Percentiles rank a stretch among this genome's conserved stretches.
Conservation (phyloP, 73 alveolate species). For the Paramecium caudatum region DNA sequence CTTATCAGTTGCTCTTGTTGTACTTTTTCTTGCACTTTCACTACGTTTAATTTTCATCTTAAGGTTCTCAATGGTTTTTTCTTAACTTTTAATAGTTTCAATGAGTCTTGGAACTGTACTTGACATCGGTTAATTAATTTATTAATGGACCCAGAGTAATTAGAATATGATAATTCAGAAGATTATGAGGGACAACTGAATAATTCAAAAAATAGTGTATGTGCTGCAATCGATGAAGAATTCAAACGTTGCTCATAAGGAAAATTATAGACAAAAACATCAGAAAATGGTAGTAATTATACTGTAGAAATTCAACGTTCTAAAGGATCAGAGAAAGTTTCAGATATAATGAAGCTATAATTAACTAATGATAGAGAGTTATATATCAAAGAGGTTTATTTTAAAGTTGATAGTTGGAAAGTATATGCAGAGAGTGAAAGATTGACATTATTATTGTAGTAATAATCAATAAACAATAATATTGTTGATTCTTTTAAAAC, state of each 20-base stretch:
- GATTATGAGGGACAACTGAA: slow-evolving; percentile 36
- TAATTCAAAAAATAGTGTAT: background rate
- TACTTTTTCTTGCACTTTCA: background rate
- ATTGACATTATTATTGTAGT: slow-evolving; percentile 23
- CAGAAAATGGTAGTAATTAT: background rate
- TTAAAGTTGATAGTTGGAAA: slow-evolving; percentile 33
- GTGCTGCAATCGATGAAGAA: background rate
- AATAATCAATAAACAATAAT: background rate
- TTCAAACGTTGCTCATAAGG: background rate
- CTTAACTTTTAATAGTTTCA: slow-evolving; percentile 23
- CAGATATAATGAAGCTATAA: background rate
- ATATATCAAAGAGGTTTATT: background rate
- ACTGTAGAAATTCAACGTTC: background rate
- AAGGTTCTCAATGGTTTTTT: background rate
- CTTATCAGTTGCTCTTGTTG: background rate
- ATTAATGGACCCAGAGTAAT: background rate
- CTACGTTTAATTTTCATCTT: background rate
- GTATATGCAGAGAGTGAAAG: slow-evolving; percentile 34
- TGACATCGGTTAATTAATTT: background rate
- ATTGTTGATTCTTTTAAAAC: background rate
- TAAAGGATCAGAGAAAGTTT: background rate
- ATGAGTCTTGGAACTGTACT: slow-evolving; percentile 23
- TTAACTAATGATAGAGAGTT: background rate
- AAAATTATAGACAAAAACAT: slow-evolving; percentile 4
- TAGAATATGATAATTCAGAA: background rate